Conservation (phyloP, 441 rosid species). For the California macrophylla region DNA sequence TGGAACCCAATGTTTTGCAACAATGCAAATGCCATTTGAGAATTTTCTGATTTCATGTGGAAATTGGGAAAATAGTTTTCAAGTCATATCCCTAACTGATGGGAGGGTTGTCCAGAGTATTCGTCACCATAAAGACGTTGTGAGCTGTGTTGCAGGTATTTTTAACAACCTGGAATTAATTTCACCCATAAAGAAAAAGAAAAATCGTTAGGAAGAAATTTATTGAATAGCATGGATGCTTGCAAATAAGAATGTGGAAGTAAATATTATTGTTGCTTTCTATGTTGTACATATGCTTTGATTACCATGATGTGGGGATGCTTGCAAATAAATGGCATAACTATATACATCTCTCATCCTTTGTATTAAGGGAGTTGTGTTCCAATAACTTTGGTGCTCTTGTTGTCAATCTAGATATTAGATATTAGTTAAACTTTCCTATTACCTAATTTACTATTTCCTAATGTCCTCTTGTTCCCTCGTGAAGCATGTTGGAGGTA, state of each 20-base stretch:
- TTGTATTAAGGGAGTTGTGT: not conserved
- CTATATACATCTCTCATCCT: not conserved
- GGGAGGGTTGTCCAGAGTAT: slow-evolving; percentile 94
- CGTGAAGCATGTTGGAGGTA: not conserved
- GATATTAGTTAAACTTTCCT: no score
- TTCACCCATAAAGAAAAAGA: not conserved
- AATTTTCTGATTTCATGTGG: slow-evolving; percentile 88
- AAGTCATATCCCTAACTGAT: slow-evolving; percentile 76
- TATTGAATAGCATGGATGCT: not conserved
- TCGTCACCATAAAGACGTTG: slow-evolving; percentile 94
- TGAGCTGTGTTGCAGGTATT: slow-evolving; percentile 98
- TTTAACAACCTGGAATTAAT: not conserved
- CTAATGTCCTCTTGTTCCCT: not conserved
- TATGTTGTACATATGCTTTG: not conserved
- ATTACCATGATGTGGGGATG: not conserved
- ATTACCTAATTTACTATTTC: no score
- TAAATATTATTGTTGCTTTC: not conserved
- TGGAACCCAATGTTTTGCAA: slow-evolving; percentile 77
- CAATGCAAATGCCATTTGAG: slow-evolving; percentile 66
- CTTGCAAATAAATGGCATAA: no score
- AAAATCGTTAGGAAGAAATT: not conserved
- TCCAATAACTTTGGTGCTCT: no score
- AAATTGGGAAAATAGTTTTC: slow-evolving; percentile 98
- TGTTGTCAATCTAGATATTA: no score
- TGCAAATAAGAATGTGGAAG: not conserved